These are phyloP conservation scores for Thelephora ganbajun DNA, from an alignment of 768 basidiomycete species.

Conservation along the genomic window DNA sequence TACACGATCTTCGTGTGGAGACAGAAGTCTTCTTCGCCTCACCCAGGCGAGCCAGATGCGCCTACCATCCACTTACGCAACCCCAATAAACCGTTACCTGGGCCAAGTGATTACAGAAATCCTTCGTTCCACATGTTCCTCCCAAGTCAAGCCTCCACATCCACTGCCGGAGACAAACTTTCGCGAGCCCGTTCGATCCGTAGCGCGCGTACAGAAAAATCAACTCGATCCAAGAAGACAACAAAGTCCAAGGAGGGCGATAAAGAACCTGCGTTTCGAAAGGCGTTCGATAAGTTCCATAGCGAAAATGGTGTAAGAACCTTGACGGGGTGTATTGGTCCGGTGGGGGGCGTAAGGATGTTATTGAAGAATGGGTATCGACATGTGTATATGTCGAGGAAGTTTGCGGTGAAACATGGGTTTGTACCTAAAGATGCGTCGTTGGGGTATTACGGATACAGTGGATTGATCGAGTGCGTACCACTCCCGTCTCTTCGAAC, in stretches of 20 bases:
- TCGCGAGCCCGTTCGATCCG: conserved; percentile 5
- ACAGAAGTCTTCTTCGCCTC: conserved; percentile 24
- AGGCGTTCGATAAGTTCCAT: conserved; percentile 77
- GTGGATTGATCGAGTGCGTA: conserved; percentile 57
- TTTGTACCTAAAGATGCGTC: conserved; percentile 81
- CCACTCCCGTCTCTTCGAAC: background rate
- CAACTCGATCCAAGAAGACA: conserved; percentile 22
- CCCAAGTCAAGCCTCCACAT: conserved; percentile 9
- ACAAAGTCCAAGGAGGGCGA: conserved; percentile 23
- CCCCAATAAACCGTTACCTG: conserved; percentile 43
- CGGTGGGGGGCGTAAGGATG: conserved; percentile 87
- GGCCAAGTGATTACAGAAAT: conserved; percentile 52
- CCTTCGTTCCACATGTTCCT: conserved; percentile 58
- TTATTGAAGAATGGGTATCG: conserved; percentile 84
- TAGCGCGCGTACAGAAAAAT: conserved; percentile 21
- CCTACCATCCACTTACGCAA: conserved; percentile 55
- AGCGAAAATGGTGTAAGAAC: conserved; percentile 88
- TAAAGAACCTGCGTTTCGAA: conserved; percentile 49
- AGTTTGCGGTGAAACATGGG: conserved; percentile 77
- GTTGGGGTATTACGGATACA: conserved; percentile 90
- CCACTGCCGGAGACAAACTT: conserved; percentile 1
- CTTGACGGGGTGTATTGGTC: conserved; percentile 80
- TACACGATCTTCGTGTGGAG: conserved; percentile 80
- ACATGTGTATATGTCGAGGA: conserved; percentile 90
- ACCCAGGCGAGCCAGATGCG: conserved; percentile 15